Evolutionary conservation across 768 basidiomycete genomes (phyloP), one percentile per base, ranked within the genome.

Genomic region (Sporobolomyces phaffii): DNA sequence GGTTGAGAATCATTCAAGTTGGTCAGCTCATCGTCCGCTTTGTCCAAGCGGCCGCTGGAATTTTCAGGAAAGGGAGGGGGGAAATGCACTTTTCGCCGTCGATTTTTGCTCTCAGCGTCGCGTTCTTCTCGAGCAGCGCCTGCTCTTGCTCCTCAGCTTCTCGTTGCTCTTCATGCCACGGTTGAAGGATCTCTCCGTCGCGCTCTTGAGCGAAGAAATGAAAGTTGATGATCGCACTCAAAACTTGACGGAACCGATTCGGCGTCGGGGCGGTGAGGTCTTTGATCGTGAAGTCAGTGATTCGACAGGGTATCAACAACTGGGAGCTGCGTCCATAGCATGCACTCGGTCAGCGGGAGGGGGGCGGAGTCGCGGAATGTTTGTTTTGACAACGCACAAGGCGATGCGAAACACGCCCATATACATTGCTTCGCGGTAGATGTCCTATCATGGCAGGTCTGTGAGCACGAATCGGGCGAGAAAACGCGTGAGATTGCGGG

Each of bases 191-290:
- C 18, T 59, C 62, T 11, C 28, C 48, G 26, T 48, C 60, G 26
- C 71, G 73, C 36, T 75, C 74, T 15, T 53, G 64, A 41, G 67
- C 66, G 56, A 75, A 75, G 41, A 73, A 70, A 53, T 58, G 57
- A 53, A 74, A 75, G 64, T 75, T 75, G 73, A 74, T 49, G 48
- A 75, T 61, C 7, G 57, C 74, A 24, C 62, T 64, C 14, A 75
- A 53, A 57, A 73, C 43, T 41, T 49, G 26, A 6, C 44, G 34
- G 45, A 75, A 60, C 7, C 73, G 63, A 20, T 43, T 29, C 26
- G 69, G n/a, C 22, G 58, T 65, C 13, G 74, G 74, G 0, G 63
- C 65, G 4, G 69, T 65, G 26, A 75, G 61, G 59, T 75, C 74
- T 24, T 60, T 40, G 57, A 71, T 43, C 38, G 72, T 67, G 50